phyloP scores from a whole-genome alignment of 768 basidiomycete genomes.

The Phlebiopsis flavidoalba region DNA sequence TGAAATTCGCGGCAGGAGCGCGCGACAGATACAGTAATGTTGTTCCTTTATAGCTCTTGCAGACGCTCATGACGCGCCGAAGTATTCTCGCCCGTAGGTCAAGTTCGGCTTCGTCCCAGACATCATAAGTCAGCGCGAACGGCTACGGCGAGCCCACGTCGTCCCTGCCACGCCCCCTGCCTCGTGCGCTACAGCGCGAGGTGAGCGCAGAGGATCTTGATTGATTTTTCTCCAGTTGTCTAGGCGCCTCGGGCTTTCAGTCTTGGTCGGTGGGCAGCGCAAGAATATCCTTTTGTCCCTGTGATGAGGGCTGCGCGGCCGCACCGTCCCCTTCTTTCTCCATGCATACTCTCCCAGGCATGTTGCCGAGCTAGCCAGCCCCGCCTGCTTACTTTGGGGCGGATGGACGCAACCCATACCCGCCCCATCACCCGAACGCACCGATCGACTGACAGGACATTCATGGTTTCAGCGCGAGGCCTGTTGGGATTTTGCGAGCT shows the following conservation, averaged over 20 bases:
- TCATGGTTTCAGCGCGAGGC: constrained; percentile 8
- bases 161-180: constrained; percentile 7
- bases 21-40: background rate
- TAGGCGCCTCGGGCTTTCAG: constrained; percentile 3
- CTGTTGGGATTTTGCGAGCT: background rate
- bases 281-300: background rate
- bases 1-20: background rate
- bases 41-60: background rate
- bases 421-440: constrained; percentile 5
- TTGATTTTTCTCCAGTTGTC: constrained; percentile 6
- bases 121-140: background rate
- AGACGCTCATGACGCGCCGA: background rate
- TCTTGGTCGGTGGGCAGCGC: background rate
- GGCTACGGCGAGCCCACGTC: background rate
- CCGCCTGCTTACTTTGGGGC: constrained; percentile 1
- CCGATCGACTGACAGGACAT: constrained; percentile 7
- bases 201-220: background rate
- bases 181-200: constrained; percentile 12
- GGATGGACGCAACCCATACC: background rate
- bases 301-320: background rate
- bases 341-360: background rate
- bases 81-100: background rate
- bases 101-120: background rate
- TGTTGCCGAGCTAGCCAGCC: background rate
- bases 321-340: background rate